These are phyloP conservation scores for Athelia sp. DNA, from an alignment of 1,284 basidiomycete species.

Conservation along the genomic window DNA sequence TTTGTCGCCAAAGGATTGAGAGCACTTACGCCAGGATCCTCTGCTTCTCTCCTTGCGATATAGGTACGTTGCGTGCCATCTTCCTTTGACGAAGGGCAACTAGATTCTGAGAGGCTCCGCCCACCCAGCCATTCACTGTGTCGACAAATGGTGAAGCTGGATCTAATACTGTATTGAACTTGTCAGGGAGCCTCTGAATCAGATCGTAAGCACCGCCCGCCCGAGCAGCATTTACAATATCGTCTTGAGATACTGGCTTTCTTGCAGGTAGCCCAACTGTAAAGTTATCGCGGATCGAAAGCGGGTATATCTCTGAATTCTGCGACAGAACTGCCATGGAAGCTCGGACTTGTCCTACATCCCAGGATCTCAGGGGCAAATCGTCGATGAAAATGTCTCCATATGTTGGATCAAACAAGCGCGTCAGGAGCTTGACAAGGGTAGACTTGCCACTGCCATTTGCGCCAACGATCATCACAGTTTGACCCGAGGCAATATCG, in stretches of 20 bases:
- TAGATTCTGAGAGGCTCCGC: constrained; percentile 14
- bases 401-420: constrained; percentile 30
- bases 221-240: constrained; percentile 28
- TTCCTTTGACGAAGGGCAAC: background rate
- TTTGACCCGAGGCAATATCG: constrained; percentile 35
- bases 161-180: constrained; percentile 30
- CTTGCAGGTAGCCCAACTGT: constrained; percentile 20
- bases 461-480: constrained; percentile 40
- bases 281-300: constrained; percentile 37
- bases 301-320: constrained; percentile 34
- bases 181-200: constrained; percentile 25
- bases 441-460: constrained; percentile 49
- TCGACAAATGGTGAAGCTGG: constrained; percentile 11
- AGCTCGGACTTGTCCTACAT: constrained; percentile 23
- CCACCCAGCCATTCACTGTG: constrained; percentile 8
- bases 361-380: constrained; percentile 20
- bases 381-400: constrained; percentile 38
- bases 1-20: background rate
- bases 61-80: constrained; percentile 10
- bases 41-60: constrained; percentile 30
- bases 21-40: constrained; percentile 38
- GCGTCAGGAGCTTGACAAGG: constrained; percentile 37
- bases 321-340: constrained; percentile 34
- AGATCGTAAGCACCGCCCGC: constrained; percentile 30
- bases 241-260: background rate